A percentile compares a stretch with the other conserved stretches of the same genome.
Evolutionary conservation across 345 rosid genomes (phyloP).

Genomic region (Corchorus olitorius): DNA sequence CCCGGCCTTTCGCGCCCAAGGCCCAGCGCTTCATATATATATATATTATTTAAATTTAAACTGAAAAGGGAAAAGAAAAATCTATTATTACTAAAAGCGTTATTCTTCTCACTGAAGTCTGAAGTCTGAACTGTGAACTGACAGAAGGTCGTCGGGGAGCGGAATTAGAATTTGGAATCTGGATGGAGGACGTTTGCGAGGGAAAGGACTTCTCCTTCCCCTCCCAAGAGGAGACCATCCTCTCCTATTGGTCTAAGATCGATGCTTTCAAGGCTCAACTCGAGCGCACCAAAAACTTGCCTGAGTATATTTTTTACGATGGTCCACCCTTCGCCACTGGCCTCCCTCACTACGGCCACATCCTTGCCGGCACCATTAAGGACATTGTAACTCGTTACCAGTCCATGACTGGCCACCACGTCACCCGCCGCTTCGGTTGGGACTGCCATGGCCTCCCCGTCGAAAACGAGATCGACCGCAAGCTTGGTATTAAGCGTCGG

Average conservation of each 20-base stretch:
- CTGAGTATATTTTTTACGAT: constrained; percentile 90
- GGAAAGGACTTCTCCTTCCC: constrained; percentile 92
- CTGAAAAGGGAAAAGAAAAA: too few species aligned
- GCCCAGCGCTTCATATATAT: too few species aligned
- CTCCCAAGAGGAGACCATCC: constrained; percentile 61
- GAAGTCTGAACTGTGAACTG: too few species aligned
- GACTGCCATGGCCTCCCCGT: constrained; percentile 98
- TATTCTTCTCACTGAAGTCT: too few species aligned
- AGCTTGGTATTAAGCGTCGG: constrained; percentile 62
- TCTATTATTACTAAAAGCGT: too few species aligned
- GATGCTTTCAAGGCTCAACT: constrained; percentile 87
- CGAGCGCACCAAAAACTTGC: constrained; percentile 52
- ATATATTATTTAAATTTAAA: too few species aligned
- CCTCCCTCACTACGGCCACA: constrained; percentile 95
- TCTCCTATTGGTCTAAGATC: constrained; percentile 62
- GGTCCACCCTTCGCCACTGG: constrained; percentile 99
- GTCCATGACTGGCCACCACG: constrained; percentile 88
- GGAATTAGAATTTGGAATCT: too few species aligned
- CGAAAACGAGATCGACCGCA: constrained; percentile 84
- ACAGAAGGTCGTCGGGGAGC: too few species aligned
- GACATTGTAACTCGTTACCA: constrained; percentile 91
- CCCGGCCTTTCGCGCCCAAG: too few species aligned
- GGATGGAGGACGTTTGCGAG: constrained; percentile 92
- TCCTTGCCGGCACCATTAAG: constrained; percentile 95
- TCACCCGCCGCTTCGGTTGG: constrained; percentile 97